Conservation (phyloP, 2,329 filamentous ascomycete genomes). For the Penicillium sp. region DNA sequence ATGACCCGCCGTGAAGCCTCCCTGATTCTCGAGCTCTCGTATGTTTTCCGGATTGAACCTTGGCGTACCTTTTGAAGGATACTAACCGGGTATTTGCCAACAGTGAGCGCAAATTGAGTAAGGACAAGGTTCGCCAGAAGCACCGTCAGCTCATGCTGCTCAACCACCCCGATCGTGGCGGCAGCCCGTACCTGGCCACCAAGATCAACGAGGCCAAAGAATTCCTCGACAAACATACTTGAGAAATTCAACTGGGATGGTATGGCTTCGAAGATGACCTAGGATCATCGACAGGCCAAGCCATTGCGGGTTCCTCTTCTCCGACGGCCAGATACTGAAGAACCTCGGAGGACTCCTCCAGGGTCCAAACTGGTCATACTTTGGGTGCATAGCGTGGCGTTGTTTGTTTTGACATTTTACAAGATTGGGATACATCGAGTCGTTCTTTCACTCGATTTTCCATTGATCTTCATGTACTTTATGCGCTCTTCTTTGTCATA, state of each 20-base stretch:
- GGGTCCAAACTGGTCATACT: constrained; percentile 33
- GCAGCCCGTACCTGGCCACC: constrained; percentile 93
- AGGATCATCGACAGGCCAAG: background rate
- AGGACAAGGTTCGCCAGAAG: constrained; percentile 93
- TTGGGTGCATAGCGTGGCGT: constrained; percentile 52
- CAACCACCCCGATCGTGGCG: constrained; percentile 94
- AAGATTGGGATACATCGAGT: constrained; percentile 27
- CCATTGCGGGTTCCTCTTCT: background rate
- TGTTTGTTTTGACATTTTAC: constrained; percentile 39
- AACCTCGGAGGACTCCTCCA: constrained; percentile 22
- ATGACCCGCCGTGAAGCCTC: constrained; percentile 94
- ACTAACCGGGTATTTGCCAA: constrained; percentile 21
- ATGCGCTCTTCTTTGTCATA: constrained; percentile 57
- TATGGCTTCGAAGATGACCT: background rate
- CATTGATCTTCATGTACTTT: constrained; percentile 66
- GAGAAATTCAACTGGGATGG: constrained; percentile 14
- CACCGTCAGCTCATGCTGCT: constrained; percentile 95
- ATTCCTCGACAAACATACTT: constrained; percentile 77
- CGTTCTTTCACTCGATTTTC: constrained; percentile 24
- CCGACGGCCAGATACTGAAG: constrained; percentile 8
- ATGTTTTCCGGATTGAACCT: constrained; percentile 42
- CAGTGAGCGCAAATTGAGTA: constrained; percentile 85
- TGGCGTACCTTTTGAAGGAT: background rate
- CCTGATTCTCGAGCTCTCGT: constrained; percentile 90
- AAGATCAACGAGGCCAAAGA: constrained; percentile 99